Conservation (phyloP, 768 basidiomycete genomes). For the Boletus barrowsii region DNA sequence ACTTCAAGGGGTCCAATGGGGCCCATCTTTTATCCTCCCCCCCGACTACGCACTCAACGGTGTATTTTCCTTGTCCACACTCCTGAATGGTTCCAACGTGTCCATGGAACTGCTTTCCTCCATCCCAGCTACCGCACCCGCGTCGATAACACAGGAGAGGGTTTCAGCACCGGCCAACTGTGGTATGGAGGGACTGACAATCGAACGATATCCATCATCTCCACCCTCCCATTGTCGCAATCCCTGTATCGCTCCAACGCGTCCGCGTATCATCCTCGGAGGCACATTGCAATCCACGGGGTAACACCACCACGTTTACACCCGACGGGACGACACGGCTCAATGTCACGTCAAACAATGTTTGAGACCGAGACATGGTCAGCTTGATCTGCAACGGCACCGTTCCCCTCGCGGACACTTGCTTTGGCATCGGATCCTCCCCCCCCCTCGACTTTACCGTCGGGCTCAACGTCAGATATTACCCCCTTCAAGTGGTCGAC, state of each 20-base stretch:
- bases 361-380: neutral
- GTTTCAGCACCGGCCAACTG: neutral
- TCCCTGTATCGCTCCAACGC: neutral
- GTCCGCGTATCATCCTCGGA: neutral
- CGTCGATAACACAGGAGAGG: neutral
- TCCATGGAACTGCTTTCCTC: slow-evolving; percentile 1
- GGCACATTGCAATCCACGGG: neutral
- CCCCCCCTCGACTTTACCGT: neutral
- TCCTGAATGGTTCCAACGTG: neutral
- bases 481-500: neutral
- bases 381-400: slow-evolving; percentile 1
- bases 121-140: neutral
- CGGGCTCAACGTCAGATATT: neutral
- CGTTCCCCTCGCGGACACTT: neutral
- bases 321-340: neutral
- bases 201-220: neutral
- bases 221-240: neutral
- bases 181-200: neutral
- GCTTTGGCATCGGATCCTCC: neutral
- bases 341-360: neutral
- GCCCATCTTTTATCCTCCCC: too few relatives aligned
- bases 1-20: neutral
- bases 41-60: neutral
- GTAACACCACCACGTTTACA: neutral
- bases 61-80: neutral